phyloP scores from a whole-genome alignment of 331 rosid species.

The Malus hybrid region DNA sequence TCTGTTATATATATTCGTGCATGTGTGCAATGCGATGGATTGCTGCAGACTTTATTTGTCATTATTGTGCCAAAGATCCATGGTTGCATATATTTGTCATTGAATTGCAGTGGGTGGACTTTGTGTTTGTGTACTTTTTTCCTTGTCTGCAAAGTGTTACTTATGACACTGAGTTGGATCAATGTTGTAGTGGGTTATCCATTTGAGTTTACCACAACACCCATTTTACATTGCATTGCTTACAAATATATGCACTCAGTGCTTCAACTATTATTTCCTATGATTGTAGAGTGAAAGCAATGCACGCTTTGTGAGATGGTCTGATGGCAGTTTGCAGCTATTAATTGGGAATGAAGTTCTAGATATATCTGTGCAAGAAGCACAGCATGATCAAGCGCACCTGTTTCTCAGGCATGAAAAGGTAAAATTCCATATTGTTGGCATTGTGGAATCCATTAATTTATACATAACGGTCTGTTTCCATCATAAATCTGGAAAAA shows the following conservation, averaged over 20 bases:
- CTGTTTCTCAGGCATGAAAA: constrained; percentile 90
- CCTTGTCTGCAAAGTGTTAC: background rate
- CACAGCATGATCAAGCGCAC: constrained; percentile 96
- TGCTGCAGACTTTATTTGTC: background rate
- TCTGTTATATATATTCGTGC: constrained; percentile 7
- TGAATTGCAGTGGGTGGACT: background rate
- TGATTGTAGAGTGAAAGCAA: constrained; percentile 73
- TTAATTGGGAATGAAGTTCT: constrained; percentile 94
- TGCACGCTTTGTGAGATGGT: constrained; percentile 97
- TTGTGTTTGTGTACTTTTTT: background rate
- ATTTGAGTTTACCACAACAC: background rate
- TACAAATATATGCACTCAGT: background rate
- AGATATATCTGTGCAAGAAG: constrained; percentile 91
- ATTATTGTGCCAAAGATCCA: background rate
- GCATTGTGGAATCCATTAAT: background rate
- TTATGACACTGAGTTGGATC: background rate
- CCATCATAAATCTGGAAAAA: background rate
- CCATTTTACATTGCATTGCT: background rate
- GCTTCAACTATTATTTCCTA: constrained; percentile 5
- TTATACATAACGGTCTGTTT: background rate
- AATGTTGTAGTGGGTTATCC: background rate
- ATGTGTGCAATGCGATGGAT: background rate
- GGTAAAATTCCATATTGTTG: constrained; percentile 26
- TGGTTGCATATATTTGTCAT: background rate
- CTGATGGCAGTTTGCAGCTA: constrained; percentile 92